Conservation (phyloP, 192 early-diverging fungal genomes). For the Coemansia pectinata region DNA sequence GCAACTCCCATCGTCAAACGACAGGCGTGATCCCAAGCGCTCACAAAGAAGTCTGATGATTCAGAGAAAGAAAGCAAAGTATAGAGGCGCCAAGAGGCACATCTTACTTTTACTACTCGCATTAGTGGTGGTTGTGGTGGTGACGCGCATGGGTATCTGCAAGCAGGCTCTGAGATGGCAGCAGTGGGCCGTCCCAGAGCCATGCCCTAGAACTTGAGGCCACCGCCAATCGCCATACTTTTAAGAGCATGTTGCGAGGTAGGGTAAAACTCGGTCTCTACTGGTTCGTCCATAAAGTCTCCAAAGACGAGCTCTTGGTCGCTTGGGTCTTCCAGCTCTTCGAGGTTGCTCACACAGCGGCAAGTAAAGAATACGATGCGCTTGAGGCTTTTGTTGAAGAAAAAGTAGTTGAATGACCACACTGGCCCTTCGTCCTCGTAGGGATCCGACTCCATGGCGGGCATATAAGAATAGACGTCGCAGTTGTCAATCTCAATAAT, state of each 20-base stretch:
- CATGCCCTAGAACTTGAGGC: slow-evolving; percentile 25
- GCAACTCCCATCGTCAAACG: slow-evolving; percentile 20
- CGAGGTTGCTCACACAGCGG: slow-evolving; percentile 80
- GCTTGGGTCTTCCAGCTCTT: slow-evolving; percentile 38
- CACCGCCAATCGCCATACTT: slow-evolving; percentile 36
- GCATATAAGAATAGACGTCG: slow-evolving; percentile 90
- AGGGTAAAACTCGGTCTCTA: slow-evolving; percentile 37
- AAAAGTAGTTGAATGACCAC: slow-evolving; percentile 98
- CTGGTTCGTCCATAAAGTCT: slow-evolving; percentile 41
- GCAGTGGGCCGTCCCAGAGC: not conserved
- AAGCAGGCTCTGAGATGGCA: slow-evolving; percentile 7
- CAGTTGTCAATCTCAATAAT: slow-evolving; percentile 79
- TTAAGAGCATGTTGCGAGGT: slow-evolving; percentile 37
- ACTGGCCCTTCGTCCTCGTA: slow-evolving; percentile 87
- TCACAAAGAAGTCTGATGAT: slow-evolving; percentile 50
- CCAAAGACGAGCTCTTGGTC: slow-evolving; percentile 51
- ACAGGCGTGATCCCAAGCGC: slow-evolving; percentile 53
- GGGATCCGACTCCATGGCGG: slow-evolving; percentile 85
- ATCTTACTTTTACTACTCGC: not conserved
- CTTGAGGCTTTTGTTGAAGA: slow-evolving; percentile 89
- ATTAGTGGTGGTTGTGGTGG: not conserved
- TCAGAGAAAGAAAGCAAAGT: not conserved
- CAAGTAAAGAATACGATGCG: slow-evolving; percentile 92
- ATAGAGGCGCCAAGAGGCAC: not conserved
- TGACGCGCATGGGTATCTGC: slow-evolving; percentile 12